Percentiles rank a stretch among this genome's conserved stretches.
Conservation (phyloP, 2,329 filamentous ascomycete genomes). For the Mollisiaceae sp. region DNA sequence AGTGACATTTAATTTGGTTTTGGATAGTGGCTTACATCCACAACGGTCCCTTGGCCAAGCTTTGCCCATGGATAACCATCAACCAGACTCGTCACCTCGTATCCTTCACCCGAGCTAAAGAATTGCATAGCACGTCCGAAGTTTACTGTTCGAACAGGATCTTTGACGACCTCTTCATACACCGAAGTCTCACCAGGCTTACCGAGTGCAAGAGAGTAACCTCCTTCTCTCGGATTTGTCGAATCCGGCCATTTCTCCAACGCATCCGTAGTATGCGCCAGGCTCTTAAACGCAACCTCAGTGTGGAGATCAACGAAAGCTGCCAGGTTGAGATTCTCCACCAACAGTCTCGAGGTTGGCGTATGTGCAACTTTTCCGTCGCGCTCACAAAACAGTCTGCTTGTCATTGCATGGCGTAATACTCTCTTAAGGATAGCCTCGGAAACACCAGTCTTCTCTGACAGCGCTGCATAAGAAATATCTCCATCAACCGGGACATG, state of each 20-base stretch:
- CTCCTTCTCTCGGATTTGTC: conserved; percentile 16
- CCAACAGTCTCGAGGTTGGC: conserved; percentile 7
- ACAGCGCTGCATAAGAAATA: conserved; percentile 10
- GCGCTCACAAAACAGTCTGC: conserved; percentile 10
- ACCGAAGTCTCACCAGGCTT: conserved; percentile 14
- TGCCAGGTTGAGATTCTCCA: conserved; percentile 2
- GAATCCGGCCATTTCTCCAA: conserved; percentile 19
- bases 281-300: conserved; percentile 8
- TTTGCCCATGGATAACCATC: conserved; percentile 36
- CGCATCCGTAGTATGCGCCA: conserved; percentile 9
- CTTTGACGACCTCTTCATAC: conserved; percentile 19
- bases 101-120: conserved; percentile 52
- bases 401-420: conserved; percentile 14
- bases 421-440: background rate
- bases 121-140: conserved; percentile 22
- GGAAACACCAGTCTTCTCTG: conserved; percentile 6
- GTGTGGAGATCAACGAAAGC: conserved; percentile 14
- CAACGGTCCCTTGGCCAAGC: conserved; percentile 16
- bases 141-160: background rate
- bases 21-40: conserved; percentile 18
- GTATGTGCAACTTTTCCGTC: conserved; percentile 7
- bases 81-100: conserved; percentile 55
- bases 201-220: conserved; percentile 9
- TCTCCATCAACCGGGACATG: conserved; percentile 7
- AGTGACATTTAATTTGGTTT: background rate